These are phyloP conservation scores for Coniochaeta ligniaria DNA, from an alignment of 2,329 filamentous ascomycete species.

Conservation along the genomic window DNA sequence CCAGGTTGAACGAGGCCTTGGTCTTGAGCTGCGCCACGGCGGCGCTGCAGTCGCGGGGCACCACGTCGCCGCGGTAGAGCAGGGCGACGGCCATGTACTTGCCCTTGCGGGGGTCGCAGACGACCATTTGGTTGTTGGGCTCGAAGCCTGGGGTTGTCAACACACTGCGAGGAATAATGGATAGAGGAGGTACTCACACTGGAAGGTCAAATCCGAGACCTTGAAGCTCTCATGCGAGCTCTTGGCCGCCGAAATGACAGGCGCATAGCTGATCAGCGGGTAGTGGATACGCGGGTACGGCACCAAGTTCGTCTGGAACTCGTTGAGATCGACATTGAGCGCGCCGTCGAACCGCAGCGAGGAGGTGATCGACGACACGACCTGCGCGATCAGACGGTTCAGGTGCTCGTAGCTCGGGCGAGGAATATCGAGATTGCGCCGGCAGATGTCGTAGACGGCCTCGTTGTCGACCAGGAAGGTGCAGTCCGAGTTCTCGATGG, in stretches of 20 bases:
- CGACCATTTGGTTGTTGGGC: slow-evolving; percentile 74
- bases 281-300: slow-evolving; percentile 70
- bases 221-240: slow-evolving; percentile 85
- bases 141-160: slow-evolving; percentile 51
- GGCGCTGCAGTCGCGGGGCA: slow-evolving; percentile 61
- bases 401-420: slow-evolving; percentile 65
- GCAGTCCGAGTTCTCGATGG: slow-evolving; percentile 71
- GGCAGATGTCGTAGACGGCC: slow-evolving; percentile 70
- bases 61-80: slow-evolving; percentile 64
- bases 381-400: slow-evolving; percentile 66
- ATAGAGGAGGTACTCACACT: slow-evolving; percentile 47
- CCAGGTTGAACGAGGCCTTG: slow-evolving; percentile 65
- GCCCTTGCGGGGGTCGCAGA: slow-evolving; percentile 66
- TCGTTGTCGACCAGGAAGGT: slow-evolving; percentile 73
- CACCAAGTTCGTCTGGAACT: slow-evolving; percentile 72
- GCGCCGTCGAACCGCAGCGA: slow-evolving; percentile 66
- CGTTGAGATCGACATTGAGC: slow-evolving; percentile 68
- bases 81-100: slow-evolving; percentile 73
- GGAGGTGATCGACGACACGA: slow-evolving; percentile 68
- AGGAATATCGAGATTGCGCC: slow-evolving; percentile 62
- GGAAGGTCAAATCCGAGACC: slow-evolving; percentile 68
- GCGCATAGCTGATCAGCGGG: slow-evolving; percentile 65
- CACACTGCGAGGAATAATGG: slow-evolving; percentile 3
- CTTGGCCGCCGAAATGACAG: slow-evolving; percentile 65
- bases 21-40: slow-evolving; percentile 63